Evolutionary conservation across 2,329 filamentous ascomycete species (phyloP).

Genomic region (Dothideomycetes sp.): DNA sequence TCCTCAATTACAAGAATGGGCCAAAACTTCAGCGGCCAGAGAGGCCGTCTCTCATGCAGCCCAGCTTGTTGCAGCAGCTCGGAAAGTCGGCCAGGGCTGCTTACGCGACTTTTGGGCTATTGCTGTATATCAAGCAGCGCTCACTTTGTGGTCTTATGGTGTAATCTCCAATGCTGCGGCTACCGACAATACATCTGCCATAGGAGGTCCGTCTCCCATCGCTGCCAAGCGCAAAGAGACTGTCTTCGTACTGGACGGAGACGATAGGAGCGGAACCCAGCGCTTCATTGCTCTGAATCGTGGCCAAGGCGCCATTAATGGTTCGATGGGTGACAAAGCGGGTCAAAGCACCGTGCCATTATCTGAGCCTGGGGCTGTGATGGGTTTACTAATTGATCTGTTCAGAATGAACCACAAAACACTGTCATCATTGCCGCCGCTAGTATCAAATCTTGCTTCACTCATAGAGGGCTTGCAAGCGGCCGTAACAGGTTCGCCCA

Average conservation of each 20-base stretch:
- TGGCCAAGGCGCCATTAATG: slow-evolving; percentile 22
- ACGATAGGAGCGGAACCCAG: slow-evolving; percentile 36
- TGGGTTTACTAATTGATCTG: slow-evolving; percentile 47
- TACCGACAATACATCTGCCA: slow-evolving; percentile 17
- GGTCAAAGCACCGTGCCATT: slow-evolving; percentile 14
- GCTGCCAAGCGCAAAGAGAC: slow-evolving; percentile 12
- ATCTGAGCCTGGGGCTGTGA: slow-evolving; percentile 48
- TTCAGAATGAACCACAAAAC: slow-evolving; percentile 42
- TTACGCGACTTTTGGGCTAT: slow-evolving; percentile 53
- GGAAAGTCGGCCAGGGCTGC: slow-evolving; percentile 25
- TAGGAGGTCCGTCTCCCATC: slow-evolving; percentile 14
- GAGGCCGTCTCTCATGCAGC: slow-evolving; percentile 58
- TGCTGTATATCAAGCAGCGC: slow-evolving; percentile 55
- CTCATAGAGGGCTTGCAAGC: slow-evolving; percentile 46
- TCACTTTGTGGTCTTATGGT: slow-evolving; percentile 60
- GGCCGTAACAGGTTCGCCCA: not conserved
- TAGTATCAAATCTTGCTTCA: slow-evolving; percentile 57
- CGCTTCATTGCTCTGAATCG: slow-evolving; percentile 45
- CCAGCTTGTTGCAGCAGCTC: slow-evolving; percentile 52
- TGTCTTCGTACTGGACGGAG: slow-evolving; percentile 42
- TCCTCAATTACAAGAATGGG: slow-evolving; percentile 49
- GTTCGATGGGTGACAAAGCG: slow-evolving; percentile 20
- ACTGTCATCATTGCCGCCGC: slow-evolving; percentile 35
- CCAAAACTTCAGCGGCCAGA: slow-evolving; percentile 42
- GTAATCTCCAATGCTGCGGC: slow-evolving; percentile 33